Evolutionary conservation across 192 early-diverging fungal species (phyloP).

Genomic region (Backusella tarrabulga): DNA sequence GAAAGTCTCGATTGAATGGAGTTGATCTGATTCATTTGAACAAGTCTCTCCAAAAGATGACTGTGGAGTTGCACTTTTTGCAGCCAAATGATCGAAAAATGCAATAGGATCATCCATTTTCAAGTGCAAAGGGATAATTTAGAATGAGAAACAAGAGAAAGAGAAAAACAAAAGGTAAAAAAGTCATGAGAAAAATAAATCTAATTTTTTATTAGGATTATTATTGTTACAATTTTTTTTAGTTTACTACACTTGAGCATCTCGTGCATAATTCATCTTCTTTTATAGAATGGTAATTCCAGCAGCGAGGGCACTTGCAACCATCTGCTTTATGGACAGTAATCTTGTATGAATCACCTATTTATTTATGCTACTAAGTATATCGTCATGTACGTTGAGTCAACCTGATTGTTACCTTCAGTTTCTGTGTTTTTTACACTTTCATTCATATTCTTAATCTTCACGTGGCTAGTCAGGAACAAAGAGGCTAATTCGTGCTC

Average conservation of each 20-base stretch:
- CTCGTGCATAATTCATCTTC: constrained; percentile 57
- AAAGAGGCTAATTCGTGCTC: constrained; percentile 44
- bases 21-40: not conserved
- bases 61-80: not conserved
- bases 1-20: not conserved
- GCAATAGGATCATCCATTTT: constrained; percentile 13
- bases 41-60: not conserved
- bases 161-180: not conserved
- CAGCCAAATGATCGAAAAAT: constrained; percentile 7
- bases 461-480: constrained; percentile 48
- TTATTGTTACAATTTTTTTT: not conserved
- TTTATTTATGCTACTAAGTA: not conserved
- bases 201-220: not conserved
- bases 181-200: not conserved
- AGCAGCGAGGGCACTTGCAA: constrained; percentile 82
- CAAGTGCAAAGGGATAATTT: not conserved
- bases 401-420: not conserved
- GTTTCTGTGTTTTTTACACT: not conserved
- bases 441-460: constrained; percentile 12
- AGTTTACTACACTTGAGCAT: constrained; percentile 40
- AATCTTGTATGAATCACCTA: constrained; percentile 23
- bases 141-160: not conserved
- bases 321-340: constrained; percentile 44
- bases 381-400: not conserved
- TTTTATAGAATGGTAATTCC: constrained; percentile 57